Evolutionary conservation across 768 basidiomycete genomes (phyloP).

Genomic region (Trametes punicea): DNA sequence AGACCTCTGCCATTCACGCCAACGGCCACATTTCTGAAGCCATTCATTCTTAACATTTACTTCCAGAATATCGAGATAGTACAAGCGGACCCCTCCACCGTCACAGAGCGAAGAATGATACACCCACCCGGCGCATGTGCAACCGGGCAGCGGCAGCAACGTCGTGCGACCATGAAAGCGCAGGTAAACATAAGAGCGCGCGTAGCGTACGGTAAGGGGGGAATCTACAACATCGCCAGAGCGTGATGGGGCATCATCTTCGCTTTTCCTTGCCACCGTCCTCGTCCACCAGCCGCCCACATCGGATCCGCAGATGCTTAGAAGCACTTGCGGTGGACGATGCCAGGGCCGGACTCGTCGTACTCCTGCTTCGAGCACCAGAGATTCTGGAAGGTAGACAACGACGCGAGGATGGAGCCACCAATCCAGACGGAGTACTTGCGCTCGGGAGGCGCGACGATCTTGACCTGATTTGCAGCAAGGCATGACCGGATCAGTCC

Average conservation of each 20-base stretch:
- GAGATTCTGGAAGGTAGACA: slow-evolving; percentile 67
- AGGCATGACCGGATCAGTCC: not conserved
- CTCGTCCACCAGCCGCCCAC: slow-evolving; percentile 2
- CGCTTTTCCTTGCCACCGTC: slow-evolving; percentile 21
- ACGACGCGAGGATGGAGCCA: slow-evolving; percentile 49
- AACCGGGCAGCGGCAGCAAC: slow-evolving; percentile 30
- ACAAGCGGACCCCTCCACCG: slow-evolving; percentile 18
- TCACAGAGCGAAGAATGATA: slow-evolving; percentile 3
- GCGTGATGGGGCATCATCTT: slow-evolving; percentile 16
- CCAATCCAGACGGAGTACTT: slow-evolving; percentile 69
- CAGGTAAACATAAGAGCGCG: slow-evolving; percentile 17
- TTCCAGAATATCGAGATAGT: slow-evolving; percentile 13
- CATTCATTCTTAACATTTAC: slow-evolving; percentile 70
- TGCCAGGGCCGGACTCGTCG: slow-evolving; percentile 53
- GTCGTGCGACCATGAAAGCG: slow-evolving; percentile 26
- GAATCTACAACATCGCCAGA: slow-evolving; percentile 29
- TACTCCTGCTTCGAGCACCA: slow-evolving; percentile 62
- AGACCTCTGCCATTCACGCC: not conserved
- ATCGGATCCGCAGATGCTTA: slow-evolving; percentile 20
- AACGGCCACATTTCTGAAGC: slow-evolving; percentile 41
- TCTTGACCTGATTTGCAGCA: slow-evolving; percentile 42
- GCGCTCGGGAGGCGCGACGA: slow-evolving; percentile 65
- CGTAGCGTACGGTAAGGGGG: slow-evolving; percentile 29
- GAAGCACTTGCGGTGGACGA: slow-evolving; percentile 47
- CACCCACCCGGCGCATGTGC: slow-evolving; percentile 6